Percentiles rank a stretch among this genome's conserved stretches.
These are phyloP conservation scores for Dactylonectria macrodidyma DNA, from an alignment of 2,329 filamentous ascomycete genomes.

Conservation along the genomic window DNA sequence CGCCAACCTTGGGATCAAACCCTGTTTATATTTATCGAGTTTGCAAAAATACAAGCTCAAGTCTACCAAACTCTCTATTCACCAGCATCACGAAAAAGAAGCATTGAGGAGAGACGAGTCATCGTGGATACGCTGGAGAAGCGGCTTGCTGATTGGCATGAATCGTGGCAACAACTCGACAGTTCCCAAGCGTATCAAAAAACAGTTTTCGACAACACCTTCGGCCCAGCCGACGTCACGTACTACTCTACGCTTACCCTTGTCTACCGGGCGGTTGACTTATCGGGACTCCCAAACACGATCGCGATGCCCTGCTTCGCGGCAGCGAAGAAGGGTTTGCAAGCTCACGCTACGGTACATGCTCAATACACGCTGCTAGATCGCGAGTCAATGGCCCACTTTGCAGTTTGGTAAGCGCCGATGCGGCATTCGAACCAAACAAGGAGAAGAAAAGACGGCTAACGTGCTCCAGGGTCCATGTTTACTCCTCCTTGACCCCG, in stretches of 20 bases:
- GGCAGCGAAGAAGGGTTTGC: neutral
- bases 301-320: neutral
- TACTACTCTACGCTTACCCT: neutral
- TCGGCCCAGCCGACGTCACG: neutral
- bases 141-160: neutral
- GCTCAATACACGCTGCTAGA: neutral
- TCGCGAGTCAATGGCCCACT: neutral
- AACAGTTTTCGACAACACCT: neutral
- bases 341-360: neutral
- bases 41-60: neutral
- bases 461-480: neutral
- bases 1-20: neutral
- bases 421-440: neutral
- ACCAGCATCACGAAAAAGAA: neutral
- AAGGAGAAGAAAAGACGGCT: neutral
- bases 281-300: neutral
- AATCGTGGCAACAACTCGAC: slow-evolving; percentile 3
- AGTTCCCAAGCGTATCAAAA: neutral
- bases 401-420: neutral
- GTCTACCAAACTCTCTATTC: slow-evolving; percentile 3
- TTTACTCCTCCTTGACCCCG: neutral
- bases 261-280: neutral
- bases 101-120: neutral
- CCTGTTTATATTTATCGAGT: neutral
- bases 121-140: neutral